Conservation (phyloP, 208 protist genomes). For the Acanthamoeba culbertsoni region DNA sequence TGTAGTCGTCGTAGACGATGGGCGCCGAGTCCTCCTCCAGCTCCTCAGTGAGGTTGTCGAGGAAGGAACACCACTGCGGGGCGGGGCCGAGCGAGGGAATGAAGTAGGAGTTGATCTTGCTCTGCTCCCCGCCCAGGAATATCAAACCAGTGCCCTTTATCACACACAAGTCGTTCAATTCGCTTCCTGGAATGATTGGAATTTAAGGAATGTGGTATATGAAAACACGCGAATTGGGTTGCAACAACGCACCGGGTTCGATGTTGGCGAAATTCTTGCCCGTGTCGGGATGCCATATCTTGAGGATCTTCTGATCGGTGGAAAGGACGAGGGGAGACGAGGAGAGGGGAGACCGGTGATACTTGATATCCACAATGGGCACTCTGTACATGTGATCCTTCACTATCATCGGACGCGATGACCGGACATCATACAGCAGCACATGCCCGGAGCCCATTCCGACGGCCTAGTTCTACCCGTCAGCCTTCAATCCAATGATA, state of each 20-base stretch:
- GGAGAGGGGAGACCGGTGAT: slow-evolving; percentile 85
- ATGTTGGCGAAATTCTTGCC: slow-evolving; percentile 55
- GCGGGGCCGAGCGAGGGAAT: slow-evolving; percentile 94
- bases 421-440: slow-evolving; percentile 82
- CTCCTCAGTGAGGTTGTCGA: slow-evolving; percentile 93
- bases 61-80: slow-evolving; percentile 96
- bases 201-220: background rate
- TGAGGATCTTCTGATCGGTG: slow-evolving; percentile 89
- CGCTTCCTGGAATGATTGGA: background rate
- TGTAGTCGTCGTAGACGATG: slow-evolving; percentile 96
- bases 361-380: slow-evolving; percentile 92
- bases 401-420: slow-evolving; percentile 79
- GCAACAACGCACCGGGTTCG: background rate
- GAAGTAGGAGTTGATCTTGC: slow-evolving; percentile 93
- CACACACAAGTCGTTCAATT: slow-evolving; percentile 72
- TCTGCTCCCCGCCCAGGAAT: slow-evolving; percentile 86
- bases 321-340: slow-evolving; percentile 76
- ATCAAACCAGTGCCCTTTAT: slow-evolving; percentile 71
- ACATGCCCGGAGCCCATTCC: slow-evolving; percentile 60
- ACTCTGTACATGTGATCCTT: slow-evolving; percentile 96
- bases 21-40: slow-evolving; percentile 80
- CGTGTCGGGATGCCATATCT: slow-evolving; percentile 92
- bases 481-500: no score
- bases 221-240: background rate
- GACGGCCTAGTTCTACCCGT: background rate